phyloP scores from a whole-genome alignment of 2,329 filamentous ascomycete genomes.

The Colletotrichum chlorophyti region DNA sequence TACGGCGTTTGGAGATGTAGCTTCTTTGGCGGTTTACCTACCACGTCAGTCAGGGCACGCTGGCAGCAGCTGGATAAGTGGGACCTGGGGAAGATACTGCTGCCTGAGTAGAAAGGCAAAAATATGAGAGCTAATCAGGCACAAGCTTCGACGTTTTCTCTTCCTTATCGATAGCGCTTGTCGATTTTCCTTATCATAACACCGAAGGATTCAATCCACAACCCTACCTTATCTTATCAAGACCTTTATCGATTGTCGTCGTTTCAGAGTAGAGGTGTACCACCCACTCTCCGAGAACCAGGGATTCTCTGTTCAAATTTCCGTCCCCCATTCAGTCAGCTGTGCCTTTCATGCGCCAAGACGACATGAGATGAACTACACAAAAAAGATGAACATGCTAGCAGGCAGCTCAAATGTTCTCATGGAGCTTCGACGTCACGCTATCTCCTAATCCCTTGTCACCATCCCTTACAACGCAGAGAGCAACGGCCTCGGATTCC shows the following conservation, averaged over 20 bases:
- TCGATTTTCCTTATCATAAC: background rate
- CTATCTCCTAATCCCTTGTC: background rate
- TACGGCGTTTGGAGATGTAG: constrained; percentile 26
- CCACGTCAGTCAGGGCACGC: constrained; percentile 21
- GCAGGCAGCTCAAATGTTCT: background rate
- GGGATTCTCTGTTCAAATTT: background rate
- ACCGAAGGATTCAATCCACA: no score
- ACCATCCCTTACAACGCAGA: background rate
- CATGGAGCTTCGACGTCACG: background rate
- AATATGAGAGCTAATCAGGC: background rate
- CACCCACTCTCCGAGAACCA: no score
- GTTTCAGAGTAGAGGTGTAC: no score
- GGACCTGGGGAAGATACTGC: background rate
- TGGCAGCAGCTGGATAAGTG: constrained; percentile 13
- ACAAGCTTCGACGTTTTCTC: background rate
- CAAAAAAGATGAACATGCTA: background rate
- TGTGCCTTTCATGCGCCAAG: background rate
- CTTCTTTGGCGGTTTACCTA: constrained; percentile 27
- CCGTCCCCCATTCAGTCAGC: background rate
- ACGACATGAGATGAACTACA: constrained; percentile 13
- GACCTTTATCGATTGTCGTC: no score
- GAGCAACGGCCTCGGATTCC: background rate
- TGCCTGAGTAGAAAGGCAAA: background rate
- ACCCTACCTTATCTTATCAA: background rate
- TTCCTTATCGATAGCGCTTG: background rate